Conservation (phyloP, 345 rosid species). For the Camelina sativa region DNA sequence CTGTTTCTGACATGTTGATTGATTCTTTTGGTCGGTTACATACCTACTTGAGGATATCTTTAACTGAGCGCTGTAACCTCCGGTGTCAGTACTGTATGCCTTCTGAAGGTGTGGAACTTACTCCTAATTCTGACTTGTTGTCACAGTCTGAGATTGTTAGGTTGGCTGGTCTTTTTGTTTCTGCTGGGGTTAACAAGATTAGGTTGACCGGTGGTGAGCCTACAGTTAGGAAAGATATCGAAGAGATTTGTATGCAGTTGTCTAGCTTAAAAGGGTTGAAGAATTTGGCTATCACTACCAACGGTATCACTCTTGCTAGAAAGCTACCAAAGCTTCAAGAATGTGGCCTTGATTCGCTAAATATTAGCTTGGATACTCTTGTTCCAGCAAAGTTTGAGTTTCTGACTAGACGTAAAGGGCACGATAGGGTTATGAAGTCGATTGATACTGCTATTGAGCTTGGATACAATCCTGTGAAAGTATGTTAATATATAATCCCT, state of each 20-base stretch:
- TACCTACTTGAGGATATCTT: conserved; percentile 85
- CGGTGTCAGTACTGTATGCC: conserved; percentile 98
- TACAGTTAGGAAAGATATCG: conserved; percentile 78
- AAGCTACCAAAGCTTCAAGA: conserved; percentile 82
- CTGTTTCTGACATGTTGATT: conserved; percentile 75
- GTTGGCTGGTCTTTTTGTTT: conserved; percentile 74
- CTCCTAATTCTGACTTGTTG: conserved; percentile 68
- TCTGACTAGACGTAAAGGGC: conserved; percentile 86
- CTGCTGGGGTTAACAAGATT: conserved; percentile 86
- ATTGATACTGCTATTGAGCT: conserved; percentile 76
- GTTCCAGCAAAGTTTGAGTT: conserved; percentile 92
- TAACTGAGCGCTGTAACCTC: conserved; percentile 93
- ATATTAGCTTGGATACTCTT: conserved; percentile 87
- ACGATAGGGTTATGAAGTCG: conserved; percentile 75
- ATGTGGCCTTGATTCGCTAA: conserved; percentile 68
- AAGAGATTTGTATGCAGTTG: conserved; percentile 68
- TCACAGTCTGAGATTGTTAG: conserved; percentile 68
- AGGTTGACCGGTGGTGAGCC: conserved; percentile 98
- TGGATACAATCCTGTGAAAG: conserved; percentile 92
- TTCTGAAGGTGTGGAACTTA: conserved; percentile 84
- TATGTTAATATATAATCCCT: conserved; percentile 33
- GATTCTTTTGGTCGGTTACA: conserved; percentile 94
- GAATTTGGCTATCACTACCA: conserved; percentile 81
- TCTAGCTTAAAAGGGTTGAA: conserved; percentile 83
- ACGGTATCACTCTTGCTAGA: conserved; percentile 82